Base-by-base conservation (phyloP, 2,329 filamentous ascomycete species). In the Fragosphaeria purpurea region DNA sequence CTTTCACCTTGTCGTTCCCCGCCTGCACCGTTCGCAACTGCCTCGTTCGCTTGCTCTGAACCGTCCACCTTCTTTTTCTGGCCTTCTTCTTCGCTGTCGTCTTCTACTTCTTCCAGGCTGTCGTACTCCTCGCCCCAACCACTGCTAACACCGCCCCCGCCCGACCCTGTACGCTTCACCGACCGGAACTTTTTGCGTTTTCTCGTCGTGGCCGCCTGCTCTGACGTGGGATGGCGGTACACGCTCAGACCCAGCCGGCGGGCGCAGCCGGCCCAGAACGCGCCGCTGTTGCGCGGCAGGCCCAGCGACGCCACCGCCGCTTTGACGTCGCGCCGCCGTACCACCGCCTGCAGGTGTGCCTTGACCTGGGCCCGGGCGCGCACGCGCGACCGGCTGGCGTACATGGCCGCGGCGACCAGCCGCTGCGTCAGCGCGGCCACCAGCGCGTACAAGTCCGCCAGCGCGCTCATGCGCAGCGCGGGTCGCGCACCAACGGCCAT, bases 401-500 rank as follows among this genome's bases (percentile, higher is more conserved):
- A 85, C 0, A 93, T 67, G 0, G 80, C 71, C 0, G 85, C 79
- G 44, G 86, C 50, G 10, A 93, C 71, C 1, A 95, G 67, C 10
- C 86, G 76, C 52, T 78, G 79, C 0, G 86, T 90, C 11, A 93
- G 57, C 48, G 77, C 85, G 1, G 85, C 63, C 0, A 77, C 71
- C 2, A 95, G 65, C 7, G 77, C 77, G 59, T 89, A 75, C 43
- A 95, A 83, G 58, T 93, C 87, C 5, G 79, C 74, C n/a, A 94
- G 74, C 0, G 86, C 82, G 2, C 86, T 89, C 6, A 82, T 77
- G 57, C 85, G 82, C 30, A 95, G 78, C 0, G 84, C 80, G 0
- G 89, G 89, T 4, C 70, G 70, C 50, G 78, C 73, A 22, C 75
- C 73, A 7, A 86, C 59, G 40, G 70, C 72, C 37, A 69, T 70